phyloP scores from a whole-genome alignment of 768 basidiomycete genomes.

The Tephrocybe sp. region DNA sequence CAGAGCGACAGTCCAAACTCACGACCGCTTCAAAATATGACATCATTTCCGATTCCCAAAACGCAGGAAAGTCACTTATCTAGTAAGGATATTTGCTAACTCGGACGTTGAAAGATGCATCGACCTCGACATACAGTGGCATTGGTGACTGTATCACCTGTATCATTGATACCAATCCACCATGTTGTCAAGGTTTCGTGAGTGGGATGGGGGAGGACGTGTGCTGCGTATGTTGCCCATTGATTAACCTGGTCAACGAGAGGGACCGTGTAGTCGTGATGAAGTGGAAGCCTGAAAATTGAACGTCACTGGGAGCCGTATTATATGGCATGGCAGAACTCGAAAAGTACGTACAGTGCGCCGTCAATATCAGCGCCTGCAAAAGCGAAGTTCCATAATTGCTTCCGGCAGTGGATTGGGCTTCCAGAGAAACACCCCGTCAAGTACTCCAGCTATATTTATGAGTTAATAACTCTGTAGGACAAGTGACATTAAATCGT shows the following conservation, averaged over 20 bases:
- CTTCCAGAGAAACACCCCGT: constrained; percentile 48
- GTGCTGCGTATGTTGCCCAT: constrained; percentile 42
- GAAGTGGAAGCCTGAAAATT: constrained; percentile 38
- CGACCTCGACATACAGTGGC: constrained; percentile 24
- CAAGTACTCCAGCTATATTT: constrained; percentile 44
- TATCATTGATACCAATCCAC: constrained; percentile 64
- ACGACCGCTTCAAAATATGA: constrained; percentile 52
- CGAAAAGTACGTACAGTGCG: constrained; percentile 27
- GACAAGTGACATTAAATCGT: background rate
- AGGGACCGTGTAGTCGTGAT: constrained; percentile 45
- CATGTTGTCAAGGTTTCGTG: constrained; percentile 45
- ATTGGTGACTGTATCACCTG: constrained; percentile 46
- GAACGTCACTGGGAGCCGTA: background rate
- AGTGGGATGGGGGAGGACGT: constrained; percentile 41
- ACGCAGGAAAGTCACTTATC: constrained; percentile 47
- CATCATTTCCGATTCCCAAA: constrained; percentile 48
- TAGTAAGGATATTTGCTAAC: constrained; percentile 15
- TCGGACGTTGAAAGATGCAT: too few species aligned
- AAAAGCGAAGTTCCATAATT: constrained; percentile 57
- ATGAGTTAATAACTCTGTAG: background rate
- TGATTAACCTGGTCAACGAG: constrained; percentile 50
- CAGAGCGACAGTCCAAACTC: constrained; percentile 20
- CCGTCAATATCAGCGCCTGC: constrained; percentile 48
- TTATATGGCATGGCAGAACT: too few species aligned
- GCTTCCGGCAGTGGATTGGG: constrained; percentile 40